These are phyloP conservation scores for Ascochyta pisi DNA, from an alignment of 2,329 filamentous ascomycete species.

Conservation along the genomic window DNA sequence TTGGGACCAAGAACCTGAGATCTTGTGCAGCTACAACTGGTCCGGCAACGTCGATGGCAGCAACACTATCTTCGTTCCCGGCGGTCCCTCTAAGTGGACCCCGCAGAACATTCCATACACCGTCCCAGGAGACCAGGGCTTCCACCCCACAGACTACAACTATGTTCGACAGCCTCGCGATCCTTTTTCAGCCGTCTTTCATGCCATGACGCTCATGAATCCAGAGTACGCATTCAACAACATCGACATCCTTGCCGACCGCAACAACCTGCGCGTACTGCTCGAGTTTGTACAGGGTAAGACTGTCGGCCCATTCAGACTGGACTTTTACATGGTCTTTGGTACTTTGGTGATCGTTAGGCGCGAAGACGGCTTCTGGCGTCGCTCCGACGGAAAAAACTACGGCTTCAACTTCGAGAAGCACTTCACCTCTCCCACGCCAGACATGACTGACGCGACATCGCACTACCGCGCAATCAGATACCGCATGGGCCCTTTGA, in stretches of 20 bases:
- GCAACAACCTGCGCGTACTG: conserved; percentile 38
- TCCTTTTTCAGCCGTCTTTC: conserved; percentile 38
- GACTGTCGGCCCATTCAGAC: conserved; percentile 31
- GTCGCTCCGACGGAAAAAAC: conserved; percentile 16
- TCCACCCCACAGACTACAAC: conserved; percentile 36
- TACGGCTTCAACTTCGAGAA: conserved; percentile 38
- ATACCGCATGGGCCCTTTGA: conserved; percentile 36
- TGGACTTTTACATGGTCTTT: conserved; percentile 32
- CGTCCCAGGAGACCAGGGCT: conserved; percentile 30
- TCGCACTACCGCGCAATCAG: conserved; percentile 41
- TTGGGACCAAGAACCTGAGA: conserved; percentile 37
- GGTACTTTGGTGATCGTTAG: conserved; percentile 38
- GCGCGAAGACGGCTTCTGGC: conserved; percentile 36
- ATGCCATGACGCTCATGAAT: conserved; percentile 34
- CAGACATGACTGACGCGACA: conserved; percentile 36
- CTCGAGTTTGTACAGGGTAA: conserved; percentile 37
- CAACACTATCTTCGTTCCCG: conserved; percentile 41
- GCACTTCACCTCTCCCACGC: conserved; percentile 28
- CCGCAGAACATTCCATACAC: conserved; percentile 25
- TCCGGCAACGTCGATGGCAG: conserved; percentile 24
- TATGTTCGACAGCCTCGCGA: conserved; percentile 33
- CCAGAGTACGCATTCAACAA: conserved; percentile 28
- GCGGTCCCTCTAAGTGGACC: conserved; percentile 34
- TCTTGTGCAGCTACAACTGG: conserved; percentile 43
- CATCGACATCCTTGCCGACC: conserved; percentile 38